Evolutionary conservation across 805 yeast genomes (phyloP).

Genomic region (Yamadazyma olivae): DNA sequence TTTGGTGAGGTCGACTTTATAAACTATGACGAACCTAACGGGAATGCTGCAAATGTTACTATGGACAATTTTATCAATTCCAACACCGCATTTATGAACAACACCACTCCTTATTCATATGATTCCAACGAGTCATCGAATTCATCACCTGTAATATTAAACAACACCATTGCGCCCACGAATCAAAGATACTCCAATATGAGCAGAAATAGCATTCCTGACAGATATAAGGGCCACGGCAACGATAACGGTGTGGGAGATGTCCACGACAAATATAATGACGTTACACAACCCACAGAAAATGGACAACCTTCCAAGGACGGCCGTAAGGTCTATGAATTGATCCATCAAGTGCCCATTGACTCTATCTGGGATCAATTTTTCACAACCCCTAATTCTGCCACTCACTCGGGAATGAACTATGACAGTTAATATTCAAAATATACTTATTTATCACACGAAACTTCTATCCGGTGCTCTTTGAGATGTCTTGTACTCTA

Average conservation of each 20-base stretch:
- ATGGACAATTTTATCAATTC: not conserved
- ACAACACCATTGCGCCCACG: conserved; percentile 1
- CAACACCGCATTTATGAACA: not conserved
- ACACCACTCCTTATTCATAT: conserved; percentile 10
- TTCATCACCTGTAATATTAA: conserved; percentile 16
- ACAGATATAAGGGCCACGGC: not conserved
- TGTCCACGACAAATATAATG: not conserved
- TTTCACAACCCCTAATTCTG: conserved; percentile 28
- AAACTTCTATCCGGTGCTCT: too few relatives aligned
- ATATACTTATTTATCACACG: too few relatives aligned
- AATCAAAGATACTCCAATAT: not conserved
- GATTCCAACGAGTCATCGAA: conserved; percentile 12
- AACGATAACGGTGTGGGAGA: not conserved
- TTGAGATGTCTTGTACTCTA: not conserved
- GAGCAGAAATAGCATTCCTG: not conserved
- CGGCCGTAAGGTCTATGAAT: conserved; percentile 54
- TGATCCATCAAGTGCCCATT: conserved; percentile 60
- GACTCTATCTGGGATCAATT: conserved; percentile 71
- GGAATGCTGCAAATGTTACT: not conserved
- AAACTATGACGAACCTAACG: not conserved
- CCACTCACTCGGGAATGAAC: conserved; percentile 1
- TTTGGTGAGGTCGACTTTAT: conserved; percentile 1
- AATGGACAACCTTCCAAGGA: conserved; percentile 27
- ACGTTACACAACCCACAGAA: not conserved
- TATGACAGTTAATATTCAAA: not conserved